phyloP scores from a whole-genome alignment of 2,329 filamentous ascomycete species.

The Penicillium hesseltinei region DNA sequence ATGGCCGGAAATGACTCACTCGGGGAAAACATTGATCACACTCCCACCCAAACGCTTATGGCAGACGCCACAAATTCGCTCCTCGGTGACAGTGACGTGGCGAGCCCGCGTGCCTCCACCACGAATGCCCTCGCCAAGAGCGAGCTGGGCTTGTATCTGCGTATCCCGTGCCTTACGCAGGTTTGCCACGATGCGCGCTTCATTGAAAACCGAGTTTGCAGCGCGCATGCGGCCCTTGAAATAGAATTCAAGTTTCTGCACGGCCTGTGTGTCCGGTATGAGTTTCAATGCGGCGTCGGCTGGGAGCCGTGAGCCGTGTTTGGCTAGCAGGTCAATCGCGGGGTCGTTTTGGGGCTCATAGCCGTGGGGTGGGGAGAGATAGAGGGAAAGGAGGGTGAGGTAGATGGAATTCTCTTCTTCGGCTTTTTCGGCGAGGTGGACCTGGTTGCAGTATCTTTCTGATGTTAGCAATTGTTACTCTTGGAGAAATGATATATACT shows the following conservation, averaged over 20 bases:
- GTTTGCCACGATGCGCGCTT: slow-evolving; percentile 72
- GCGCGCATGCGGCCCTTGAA: slow-evolving; percentile 87
- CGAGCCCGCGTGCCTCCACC: slow-evolving; percentile 57
- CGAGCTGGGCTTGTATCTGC: slow-evolving; percentile 68
- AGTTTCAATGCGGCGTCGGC: slow-evolving; percentile 81
- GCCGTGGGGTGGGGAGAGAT: slow-evolving; percentile 74
- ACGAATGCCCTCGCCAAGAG: slow-evolving; percentile 65
- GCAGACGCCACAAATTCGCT: slow-evolving; percentile 86
- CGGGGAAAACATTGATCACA: slow-evolving; percentile 84
- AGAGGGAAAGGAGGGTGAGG: slow-evolving; percentile 83
- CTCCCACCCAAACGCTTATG: slow-evolving; percentile 89
- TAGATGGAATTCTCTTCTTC: slow-evolving; percentile 76
- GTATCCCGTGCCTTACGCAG: slow-evolving; percentile 77
- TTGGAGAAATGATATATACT: slow-evolving; percentile 31
- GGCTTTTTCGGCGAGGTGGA: slow-evolving; percentile 63
- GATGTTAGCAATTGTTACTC: slow-evolving; percentile 12
- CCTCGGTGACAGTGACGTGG: slow-evolving; percentile 79
- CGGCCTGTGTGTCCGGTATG: slow-evolving; percentile 76
- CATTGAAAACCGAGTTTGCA: slow-evolving; percentile 77
- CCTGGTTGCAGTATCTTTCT: slow-evolving; percentile 78
- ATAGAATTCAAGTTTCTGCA: slow-evolving; percentile 80
- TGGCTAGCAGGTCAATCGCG: slow-evolving; percentile 82
- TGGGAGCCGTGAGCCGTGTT: slow-evolving; percentile 87
- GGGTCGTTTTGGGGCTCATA: slow-evolving; percentile 71
- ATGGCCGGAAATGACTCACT: slow-evolving; percentile 53